Base-by-base conservation (phyloP, 2,329 filamentous ascomycete genomes). In the Davidsoniella neocaledoniae region DNA sequence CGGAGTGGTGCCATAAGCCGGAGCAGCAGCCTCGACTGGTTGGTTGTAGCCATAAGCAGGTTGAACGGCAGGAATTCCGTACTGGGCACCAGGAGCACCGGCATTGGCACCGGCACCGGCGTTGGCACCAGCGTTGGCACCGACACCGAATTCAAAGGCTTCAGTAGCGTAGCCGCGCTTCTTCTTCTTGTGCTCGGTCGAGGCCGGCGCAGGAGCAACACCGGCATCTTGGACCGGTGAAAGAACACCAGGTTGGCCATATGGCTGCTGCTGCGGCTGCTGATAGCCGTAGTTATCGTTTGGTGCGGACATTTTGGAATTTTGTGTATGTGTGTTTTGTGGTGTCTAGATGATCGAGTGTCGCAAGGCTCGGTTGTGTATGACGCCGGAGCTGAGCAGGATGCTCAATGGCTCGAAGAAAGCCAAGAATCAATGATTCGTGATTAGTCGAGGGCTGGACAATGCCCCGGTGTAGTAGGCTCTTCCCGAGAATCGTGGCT, bases 111-210 rank as follows among this genome's bases (percentile, higher is more conserved):
- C 71, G 29, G 66, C 74, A 48, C 58, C 60, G 51, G 61, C 64
- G 12, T 14, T n/a, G 5, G 47, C 41, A 14, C 26, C 41, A 49
- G 83, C 79, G 73, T 96, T 96, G 61, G 84, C 85, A 59, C 90
- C 91, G 46, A 77, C 75, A 46, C 84, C 86, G 59, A 96, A 91
- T 53, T 94, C 90, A 65, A 94, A 98, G 43, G 90, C 90, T 65
- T 93, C 84, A 51, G 86, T 86, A 49, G 91, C 91, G 69, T 96
- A 96, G 51, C 84, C 82, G 71, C 87, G 77, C 76, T 94, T 94
- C 77, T 94, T 95, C 71, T 87, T 87, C 64, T 76, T 80, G 43
- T 69, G 68, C 41, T 71, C 70, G 26, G 65, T 59, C 41, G 37
- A 26, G n/a, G 39, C 36, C n/a, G 43, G 41, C 42, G 29, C 46